phyloP scores from a whole-genome alignment of 139 green algal species.

The Mesotaenium endlicherianum region DNA sequence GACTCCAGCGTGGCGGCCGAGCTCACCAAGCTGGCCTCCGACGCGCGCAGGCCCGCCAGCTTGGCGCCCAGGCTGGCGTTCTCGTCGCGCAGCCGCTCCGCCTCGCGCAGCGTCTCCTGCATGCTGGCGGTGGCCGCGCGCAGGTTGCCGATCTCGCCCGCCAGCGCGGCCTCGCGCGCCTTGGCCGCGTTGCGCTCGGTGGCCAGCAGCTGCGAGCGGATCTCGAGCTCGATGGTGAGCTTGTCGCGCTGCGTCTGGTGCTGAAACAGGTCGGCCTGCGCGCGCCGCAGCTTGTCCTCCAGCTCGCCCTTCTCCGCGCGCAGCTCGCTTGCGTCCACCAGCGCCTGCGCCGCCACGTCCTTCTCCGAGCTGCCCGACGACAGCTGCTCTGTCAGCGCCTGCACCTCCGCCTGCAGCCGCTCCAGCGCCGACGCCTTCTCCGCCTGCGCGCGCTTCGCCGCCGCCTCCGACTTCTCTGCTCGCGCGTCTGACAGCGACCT shows the following conservation, averaged over 20 bases:
- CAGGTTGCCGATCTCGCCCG: neutral
- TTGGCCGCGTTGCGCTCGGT: neutral
- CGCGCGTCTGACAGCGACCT: neutral
- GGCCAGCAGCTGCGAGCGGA: neutral
- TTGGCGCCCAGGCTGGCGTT: neutral
- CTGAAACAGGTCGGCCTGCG: constrained; percentile 1
- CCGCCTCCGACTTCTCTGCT: neutral
- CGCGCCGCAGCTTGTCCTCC: constrained; percentile 9
- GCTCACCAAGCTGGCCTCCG: neutral
- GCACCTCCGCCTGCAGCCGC: constrained; percentile 6
- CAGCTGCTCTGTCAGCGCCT: constrained; percentile 19
- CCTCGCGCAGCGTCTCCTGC: neutral
- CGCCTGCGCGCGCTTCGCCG: neutral
- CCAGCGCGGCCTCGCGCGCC: neutral
- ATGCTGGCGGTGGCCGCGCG: neutral
- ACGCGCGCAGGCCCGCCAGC: neutral
- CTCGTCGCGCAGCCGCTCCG: neutral
- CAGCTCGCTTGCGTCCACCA: constrained; percentile 19
- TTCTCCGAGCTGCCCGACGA: neutral
- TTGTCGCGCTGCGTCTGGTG: neutral
- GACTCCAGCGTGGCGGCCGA: neutral
- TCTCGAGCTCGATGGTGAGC: neutral
- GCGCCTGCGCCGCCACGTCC: neutral
- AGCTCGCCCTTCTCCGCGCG: constrained; percentile 3
- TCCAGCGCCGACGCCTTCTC: neutral